A percentile compares a stretch with the other conserved stretches of the same genome.
phyloP scores from a whole-genome alignment of 106 monocot genomes.

The Acanthochlamys bracteata region DNA sequence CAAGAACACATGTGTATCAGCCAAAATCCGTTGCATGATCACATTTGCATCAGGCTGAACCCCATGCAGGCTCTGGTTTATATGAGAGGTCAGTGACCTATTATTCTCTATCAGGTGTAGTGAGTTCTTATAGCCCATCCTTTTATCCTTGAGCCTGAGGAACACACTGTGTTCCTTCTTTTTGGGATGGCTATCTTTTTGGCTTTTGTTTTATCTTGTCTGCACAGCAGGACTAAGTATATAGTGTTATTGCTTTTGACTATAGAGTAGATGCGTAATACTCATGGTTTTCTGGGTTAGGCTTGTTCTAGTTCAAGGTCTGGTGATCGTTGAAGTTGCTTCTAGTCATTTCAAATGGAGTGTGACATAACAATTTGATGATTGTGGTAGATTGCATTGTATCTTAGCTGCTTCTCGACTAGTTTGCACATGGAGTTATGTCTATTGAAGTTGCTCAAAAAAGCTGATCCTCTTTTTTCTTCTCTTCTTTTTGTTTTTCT shows the following conservation, averaged over 20 bases:
- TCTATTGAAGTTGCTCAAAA: too few species aligned
- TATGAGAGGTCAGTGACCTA: slow-evolving; percentile 20
- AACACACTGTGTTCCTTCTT: neutral
- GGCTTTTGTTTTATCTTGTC: neutral
- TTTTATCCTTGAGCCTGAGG: slow-evolving; percentile 2
- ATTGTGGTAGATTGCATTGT: too few species aligned
- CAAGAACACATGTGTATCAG: slow-evolving; percentile 23
- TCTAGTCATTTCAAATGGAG: too few species aligned
- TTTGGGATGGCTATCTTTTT: neutral
- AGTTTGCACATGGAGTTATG: too few species aligned
- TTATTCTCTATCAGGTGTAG: slow-evolving; percentile 2
- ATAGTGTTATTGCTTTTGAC: too few species aligned
- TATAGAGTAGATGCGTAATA: too few species aligned
- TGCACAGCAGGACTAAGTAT: too few species aligned
- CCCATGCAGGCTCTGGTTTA: slow-evolving; percentile 8
- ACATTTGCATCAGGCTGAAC: slow-evolving; percentile 4
- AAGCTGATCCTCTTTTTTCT: too few species aligned
- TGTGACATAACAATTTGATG: too few species aligned
- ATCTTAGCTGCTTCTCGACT: too few species aligned
- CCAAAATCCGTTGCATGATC: slow-evolving; percentile 21
- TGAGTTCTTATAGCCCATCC: slow-evolving; percentile 9
- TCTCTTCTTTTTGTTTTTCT: too few species aligned
- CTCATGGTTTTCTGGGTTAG: too few species aligned
- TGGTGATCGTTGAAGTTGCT: neutral
- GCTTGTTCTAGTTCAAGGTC: neutral